Percentiles rank a stretch among this genome's conserved stretches.
Conservation (phyloP, 1,139 yeast genomes). For the Saccharomyces hybrid region DNA sequence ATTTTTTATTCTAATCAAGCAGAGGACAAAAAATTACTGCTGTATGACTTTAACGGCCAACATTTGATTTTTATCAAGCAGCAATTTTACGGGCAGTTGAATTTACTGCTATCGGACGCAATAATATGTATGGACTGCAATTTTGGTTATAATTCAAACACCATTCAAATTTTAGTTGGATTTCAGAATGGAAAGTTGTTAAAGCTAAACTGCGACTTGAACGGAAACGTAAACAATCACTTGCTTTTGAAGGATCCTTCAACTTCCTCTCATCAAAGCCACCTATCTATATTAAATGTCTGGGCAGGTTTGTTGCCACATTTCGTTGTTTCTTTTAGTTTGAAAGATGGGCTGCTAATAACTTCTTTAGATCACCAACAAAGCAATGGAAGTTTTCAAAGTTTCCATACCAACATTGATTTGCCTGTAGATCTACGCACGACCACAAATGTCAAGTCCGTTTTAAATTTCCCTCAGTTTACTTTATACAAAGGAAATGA, state of each 20-base stretch:
- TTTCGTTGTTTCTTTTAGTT: conserved; percentile 1
- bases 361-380: not conserved
- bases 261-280: not conserved
- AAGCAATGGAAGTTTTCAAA: not conserved
- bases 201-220: not conserved
- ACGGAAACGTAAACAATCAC: not conserved
- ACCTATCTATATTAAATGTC: conserved; percentile 1
- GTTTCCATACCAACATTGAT: not conserved
- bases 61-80: not conserved
- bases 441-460: not conserved
- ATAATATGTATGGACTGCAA: not conserved
- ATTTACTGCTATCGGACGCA: not conserved
- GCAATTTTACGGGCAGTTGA: conserved; percentile 1
- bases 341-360: conserved; percentile 3
- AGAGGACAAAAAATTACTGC: not conserved
- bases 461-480: conserved; percentile 3
- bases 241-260: conserved; percentile 1
- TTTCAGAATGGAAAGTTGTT: not conserved
- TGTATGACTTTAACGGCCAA: not conserved
- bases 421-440: not conserved
- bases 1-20: not conserved
- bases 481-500: conserved; percentile 1
- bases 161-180: not conserved
- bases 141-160: not conserved
- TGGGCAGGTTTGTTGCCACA: conserved; percentile 2